These are phyloP conservation scores for Trametes villosa DNA, from an alignment of 768 basidiomycete genomes.

Conservation along the genomic window DNA sequence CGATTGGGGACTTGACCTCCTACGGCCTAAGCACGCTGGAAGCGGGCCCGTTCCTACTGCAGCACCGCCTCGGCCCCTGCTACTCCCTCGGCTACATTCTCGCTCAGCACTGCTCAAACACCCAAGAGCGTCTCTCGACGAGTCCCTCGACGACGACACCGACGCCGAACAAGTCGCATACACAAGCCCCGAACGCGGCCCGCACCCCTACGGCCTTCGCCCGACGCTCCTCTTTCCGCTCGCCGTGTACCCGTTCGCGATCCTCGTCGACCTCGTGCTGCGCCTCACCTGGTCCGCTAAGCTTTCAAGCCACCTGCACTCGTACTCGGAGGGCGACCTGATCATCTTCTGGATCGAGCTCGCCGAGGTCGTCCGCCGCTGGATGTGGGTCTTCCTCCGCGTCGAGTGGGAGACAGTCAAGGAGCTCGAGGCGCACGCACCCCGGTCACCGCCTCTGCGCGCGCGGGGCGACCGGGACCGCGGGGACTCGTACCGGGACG, in stretches of 20 bases:
- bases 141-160: slow-evolving; percentile 6
- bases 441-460: slow-evolving; percentile 17
- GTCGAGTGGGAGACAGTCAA: slow-evolving; percentile 96
- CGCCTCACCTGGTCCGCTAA: slow-evolving; percentile 95
- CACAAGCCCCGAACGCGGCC: neutral
- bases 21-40: slow-evolving; percentile 40
- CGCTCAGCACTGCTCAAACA: slow-evolving; percentile 28
- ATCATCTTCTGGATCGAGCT: slow-evolving; percentile 91
- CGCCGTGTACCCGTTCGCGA: slow-evolving; percentile 79
- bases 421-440: slow-evolving; percentile 37
- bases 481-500: slow-evolving; percentile 18
- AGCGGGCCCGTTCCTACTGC: slow-evolving; percentile 24
- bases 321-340: slow-evolving; percentile 74
- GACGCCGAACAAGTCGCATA: neutral
- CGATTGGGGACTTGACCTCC: slow-evolving; percentile 92
- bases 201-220: slow-evolving; percentile 75
- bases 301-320: slow-evolving; percentile 84
- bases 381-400: slow-evolving; percentile 98
- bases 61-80: slow-evolving; percentile 46
- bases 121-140: slow-evolving; percentile 9
- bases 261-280: slow-evolving; percentile 83
- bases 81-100: slow-evolving; percentile 53
- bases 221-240: slow-evolving; percentile 77
- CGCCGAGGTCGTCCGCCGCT: slow-evolving; percentile 86
- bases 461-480: too few species aligned